Percentiles rank a stretch among this genome's conserved stretches.
phyloP scores from a whole-genome alignment of 1,139 yeast species.

The Meyerozyma carpophila region DNA sequence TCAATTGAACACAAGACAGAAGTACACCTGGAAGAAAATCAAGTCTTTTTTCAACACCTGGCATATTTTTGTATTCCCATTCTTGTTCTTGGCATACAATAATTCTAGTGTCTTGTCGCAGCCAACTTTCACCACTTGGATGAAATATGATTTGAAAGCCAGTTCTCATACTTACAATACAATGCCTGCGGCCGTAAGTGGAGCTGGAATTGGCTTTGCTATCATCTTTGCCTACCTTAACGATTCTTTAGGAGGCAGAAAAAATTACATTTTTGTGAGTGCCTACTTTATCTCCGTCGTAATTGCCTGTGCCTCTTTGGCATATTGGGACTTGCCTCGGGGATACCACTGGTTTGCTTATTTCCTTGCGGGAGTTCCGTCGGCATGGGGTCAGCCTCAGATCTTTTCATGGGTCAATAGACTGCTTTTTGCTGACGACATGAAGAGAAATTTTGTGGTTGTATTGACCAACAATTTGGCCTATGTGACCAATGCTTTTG shows the following conservation, averaged over 20 bases:
- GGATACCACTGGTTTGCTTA: constrained; percentile 47
- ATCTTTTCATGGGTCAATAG: constrained; percentile 58
- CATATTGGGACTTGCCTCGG: constrained; percentile 42
- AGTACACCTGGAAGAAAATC: constrained; percentile 34
- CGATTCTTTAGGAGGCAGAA: constrained; percentile 39
- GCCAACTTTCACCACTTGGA: constrained; percentile 52
- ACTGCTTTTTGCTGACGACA: constrained; percentile 37
- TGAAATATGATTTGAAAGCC: constrained; percentile 37
- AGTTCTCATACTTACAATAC: constrained; percentile 39
- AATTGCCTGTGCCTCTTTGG: constrained; percentile 38
- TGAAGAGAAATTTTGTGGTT: constrained; percentile 46
- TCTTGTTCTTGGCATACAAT: constrained; percentile 46
- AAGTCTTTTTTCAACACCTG: constrained; percentile 42
- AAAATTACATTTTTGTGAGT: constrained; percentile 31
- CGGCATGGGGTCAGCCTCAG: constrained; percentile 39
- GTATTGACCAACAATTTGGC: constrained; percentile 48
- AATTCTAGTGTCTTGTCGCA: constrained; percentile 38
- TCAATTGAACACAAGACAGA: constrained; percentile 38
- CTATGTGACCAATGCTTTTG: constrained; percentile 48
- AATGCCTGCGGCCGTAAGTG: constrained; percentile 44
- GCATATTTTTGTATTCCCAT: constrained; percentile 46
- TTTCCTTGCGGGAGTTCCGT: constrained; percentile 43
- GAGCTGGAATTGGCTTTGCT: constrained; percentile 38
- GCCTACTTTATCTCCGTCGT: constrained; percentile 30
- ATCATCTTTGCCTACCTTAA: constrained; percentile 34